Conservation (phyloP, 495 filamentous ascomycete species). For the Hyaloscypha variabilis region DNA sequence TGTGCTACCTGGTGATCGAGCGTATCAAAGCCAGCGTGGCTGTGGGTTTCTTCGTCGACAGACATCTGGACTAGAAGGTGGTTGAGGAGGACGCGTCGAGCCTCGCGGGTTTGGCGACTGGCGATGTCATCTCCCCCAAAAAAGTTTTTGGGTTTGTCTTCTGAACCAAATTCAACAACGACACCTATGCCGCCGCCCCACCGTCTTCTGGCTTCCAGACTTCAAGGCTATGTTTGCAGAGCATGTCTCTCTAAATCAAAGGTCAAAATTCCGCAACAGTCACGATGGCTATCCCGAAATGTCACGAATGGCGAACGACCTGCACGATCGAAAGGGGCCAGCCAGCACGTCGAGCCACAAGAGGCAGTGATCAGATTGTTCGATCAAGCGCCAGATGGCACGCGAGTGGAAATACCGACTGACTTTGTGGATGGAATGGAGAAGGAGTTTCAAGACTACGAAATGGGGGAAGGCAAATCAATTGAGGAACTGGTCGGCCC, state of each 20-base stretch:
- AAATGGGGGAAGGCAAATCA: neutral
- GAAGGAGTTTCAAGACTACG: neutral
- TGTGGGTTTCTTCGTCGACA: conserved; percentile 20
- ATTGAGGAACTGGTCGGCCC: conserved; percentile 11
- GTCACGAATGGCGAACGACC: neutral
- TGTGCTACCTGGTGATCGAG: conserved; percentile 31
- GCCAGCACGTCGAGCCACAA: neutral
- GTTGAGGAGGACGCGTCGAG: conserved; percentile 6
- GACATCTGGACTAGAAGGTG: conserved; percentile 25
- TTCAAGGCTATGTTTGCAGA: conserved; percentile 39
- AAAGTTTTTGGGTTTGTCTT: conserved; percentile 22
- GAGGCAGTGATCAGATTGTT: conserved; percentile 16
- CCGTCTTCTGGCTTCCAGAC: conserved; percentile 32
- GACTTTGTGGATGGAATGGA: neutral
- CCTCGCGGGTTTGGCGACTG: conserved; percentile 11
- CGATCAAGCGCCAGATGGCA: conserved; percentile 27
- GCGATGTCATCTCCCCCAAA: conserved; percentile 11
- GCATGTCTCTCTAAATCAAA: conserved; percentile 38
- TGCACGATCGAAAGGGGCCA: conserved; percentile 4
- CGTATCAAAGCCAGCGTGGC: conserved; percentile 27
- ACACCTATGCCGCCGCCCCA: conserved; percentile 40
- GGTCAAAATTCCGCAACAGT: conserved; percentile 11
- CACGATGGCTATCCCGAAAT: conserved; percentile 21
- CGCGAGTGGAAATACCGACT: conserved; percentile 11
- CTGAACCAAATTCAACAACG: neutral